Percentiles rank a stretch among this genome's conserved stretches.
Evolutionary conservation across 1,284 basidiomycete genomes (phyloP).

Genomic region (Ceratorhiza oryzae-sativae): DNA sequence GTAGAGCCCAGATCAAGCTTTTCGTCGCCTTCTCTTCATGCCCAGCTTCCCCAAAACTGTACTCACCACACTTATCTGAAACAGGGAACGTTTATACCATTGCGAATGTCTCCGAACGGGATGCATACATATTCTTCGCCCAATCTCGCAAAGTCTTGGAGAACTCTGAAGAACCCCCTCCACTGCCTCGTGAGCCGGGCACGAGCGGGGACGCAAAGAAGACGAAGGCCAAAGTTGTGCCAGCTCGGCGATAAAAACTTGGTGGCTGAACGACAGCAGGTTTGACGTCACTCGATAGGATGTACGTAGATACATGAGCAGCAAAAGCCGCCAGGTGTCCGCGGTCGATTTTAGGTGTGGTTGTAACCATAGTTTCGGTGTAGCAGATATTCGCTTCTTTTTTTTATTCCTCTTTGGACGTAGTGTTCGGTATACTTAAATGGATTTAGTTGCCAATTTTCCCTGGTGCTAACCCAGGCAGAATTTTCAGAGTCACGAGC

Average conservation of each 20-base stretch:
- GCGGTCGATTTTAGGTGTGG: background rate
- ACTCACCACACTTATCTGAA: constrained; percentile 28
- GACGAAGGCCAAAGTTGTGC: constrained; percentile 25
- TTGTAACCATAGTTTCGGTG: constrained; percentile 1
- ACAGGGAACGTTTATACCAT: constrained; percentile 90
- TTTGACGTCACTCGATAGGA: too few relatives aligned
- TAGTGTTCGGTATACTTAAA: background rate
- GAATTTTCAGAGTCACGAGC: too few relatives aligned
- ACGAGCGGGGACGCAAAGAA: constrained; percentile 10
- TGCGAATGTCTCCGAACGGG: constrained; percentile 82
- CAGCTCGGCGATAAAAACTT: constrained; percentile 6
- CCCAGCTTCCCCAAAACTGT: background rate
- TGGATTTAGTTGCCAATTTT: background rate
- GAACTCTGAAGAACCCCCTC: constrained; percentile 50
- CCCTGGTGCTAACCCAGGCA: too few relatives aligned
- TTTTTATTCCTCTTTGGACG: too few relatives aligned
- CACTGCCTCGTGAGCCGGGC: constrained; percentile 9
- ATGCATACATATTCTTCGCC: constrained; percentile 88
- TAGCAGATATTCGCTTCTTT: background rate
- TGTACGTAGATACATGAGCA: too few relatives aligned
- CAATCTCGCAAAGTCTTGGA: constrained; percentile 80
- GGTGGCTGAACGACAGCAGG: background rate
- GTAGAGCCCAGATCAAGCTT: too few relatives aligned
- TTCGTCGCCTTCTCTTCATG: background rate
- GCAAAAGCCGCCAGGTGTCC: background rate